Conservation (phyloP, 2,329 filamentous ascomycete genomes). For the Fusarium chlamydosporum region DNA sequence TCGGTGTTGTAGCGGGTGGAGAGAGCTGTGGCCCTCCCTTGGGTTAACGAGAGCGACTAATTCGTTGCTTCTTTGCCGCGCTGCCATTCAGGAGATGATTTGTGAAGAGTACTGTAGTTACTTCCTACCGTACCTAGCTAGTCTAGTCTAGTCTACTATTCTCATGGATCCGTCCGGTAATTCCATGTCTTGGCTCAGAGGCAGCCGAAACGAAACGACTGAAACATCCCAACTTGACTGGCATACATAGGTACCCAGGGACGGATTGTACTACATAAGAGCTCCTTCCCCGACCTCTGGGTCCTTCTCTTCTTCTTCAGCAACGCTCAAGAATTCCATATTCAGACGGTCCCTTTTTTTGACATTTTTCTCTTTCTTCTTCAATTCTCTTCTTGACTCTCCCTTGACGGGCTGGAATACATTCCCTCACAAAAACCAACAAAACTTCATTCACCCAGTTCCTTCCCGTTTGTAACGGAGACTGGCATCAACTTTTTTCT, state of each 20-base stretch:
- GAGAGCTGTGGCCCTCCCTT: constrained; percentile 20
- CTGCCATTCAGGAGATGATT: constrained; percentile 38
- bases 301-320: constrained; percentile 32
- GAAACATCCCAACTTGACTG: constrained; percentile 39
- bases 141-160: constrained; percentile 24
- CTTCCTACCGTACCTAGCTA: constrained; percentile 5
- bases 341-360: constrained; percentile 34
- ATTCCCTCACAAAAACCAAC: constrained; percentile 40
- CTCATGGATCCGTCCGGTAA: constrained; percentile 19
- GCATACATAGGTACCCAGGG: not conserved
- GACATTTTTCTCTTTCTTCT: constrained; percentile 23
- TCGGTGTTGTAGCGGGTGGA: constrained; percentile 8
- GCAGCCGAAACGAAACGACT: constrained; percentile 44
- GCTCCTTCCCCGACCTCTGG: constrained; percentile 32
- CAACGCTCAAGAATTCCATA: constrained; percentile 48
- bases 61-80: constrained; percentile 39
- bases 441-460: constrained; percentile 10
- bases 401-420: constrained; percentile 44
- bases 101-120: not conserved
- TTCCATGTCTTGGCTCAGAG: constrained; percentile 31
- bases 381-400: constrained; percentile 34
- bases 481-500: constrained; percentile 25
- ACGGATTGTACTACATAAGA: constrained; percentile 42
- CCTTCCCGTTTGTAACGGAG: constrained; percentile 36
- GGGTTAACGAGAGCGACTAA: constrained; percentile 38